These are phyloP conservation scores for Cyphellophora attinorum DNA, from an alignment of 2,329 filamentous ascomycete species.

Conservation along the genomic window DNA sequence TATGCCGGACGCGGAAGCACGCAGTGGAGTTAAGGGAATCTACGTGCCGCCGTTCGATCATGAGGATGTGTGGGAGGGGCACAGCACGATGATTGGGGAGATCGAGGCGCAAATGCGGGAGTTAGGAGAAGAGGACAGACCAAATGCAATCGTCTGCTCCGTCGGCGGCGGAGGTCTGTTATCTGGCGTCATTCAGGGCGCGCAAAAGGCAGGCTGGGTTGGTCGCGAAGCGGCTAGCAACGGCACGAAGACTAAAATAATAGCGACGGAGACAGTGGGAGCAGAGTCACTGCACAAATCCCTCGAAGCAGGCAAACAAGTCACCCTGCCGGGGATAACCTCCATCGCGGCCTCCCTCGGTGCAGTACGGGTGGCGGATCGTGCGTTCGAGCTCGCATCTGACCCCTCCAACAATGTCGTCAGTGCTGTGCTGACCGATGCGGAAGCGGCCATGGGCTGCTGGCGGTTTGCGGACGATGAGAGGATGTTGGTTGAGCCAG, in stretches of 20 bases:
- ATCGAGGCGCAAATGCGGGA: constrained; percentile 31
- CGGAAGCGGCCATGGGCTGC: constrained; percentile 69
- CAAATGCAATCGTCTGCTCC: constrained; percentile 65
- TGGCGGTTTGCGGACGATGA: constrained; percentile 74
- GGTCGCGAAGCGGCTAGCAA: constrained; percentile 3
- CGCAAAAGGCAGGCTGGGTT: constrained; percentile 33
- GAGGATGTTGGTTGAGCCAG: constrained; percentile 68
- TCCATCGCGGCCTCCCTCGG: constrained; percentile 67
- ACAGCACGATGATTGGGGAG: constrained; percentile 35
- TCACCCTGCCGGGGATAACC: constrained; percentile 62
- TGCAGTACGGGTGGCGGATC: constrained; percentile 58
- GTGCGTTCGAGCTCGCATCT: constrained; percentile 56
- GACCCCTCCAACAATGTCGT: constrained; percentile 37
- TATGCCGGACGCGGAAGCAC: constrained; percentile 22
- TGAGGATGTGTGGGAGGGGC: constrained; percentile 36
- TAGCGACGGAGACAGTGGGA: constrained; percentile 68
- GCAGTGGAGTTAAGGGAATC: constrained; percentile 30
- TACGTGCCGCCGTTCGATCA: constrained; percentile 41
- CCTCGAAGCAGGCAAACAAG: constrained; percentile 43
- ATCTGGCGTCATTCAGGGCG: constrained; percentile 63
- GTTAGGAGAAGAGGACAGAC: constrained; percentile 29
- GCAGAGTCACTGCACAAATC: constrained; percentile 61
- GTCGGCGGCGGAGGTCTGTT: constrained; percentile 76
- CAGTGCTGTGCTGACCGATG: constrained; percentile 59
- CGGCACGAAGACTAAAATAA: constrained; percentile 41